Percentiles rank a stretch among this genome's conserved stretches.
Evolutionary conservation across 192 early-diverging fungal genomes (phyloP).

Genomic region (Globomyces pollinis-pini): DNA sequence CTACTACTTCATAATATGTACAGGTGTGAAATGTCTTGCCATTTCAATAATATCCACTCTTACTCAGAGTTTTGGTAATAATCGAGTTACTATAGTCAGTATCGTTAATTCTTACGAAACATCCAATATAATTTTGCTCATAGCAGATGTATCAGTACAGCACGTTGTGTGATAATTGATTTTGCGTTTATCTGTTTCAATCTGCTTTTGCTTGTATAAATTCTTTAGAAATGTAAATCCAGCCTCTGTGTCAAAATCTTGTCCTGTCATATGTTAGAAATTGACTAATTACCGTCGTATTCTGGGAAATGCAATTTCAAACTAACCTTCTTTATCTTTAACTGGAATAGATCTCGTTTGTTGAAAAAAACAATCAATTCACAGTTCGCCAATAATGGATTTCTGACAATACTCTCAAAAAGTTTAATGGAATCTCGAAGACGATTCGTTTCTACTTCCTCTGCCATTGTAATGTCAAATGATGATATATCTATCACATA

Average conservation of each 20-base stretch:
- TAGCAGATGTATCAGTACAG: constrained; percentile 6
- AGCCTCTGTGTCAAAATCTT: no score
- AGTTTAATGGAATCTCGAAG: constrained; percentile 14
- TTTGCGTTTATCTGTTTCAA: no score
- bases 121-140: background rate
- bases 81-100: no score
- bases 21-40: no score
- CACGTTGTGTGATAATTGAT: background rate
- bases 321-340: constrained; percentile 3
- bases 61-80: no score
- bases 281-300: constrained; percentile 10
- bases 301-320: constrained; percentile 14
- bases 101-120: no score
- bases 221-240: no score
- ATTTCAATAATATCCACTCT: no score
- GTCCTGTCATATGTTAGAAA: no score
- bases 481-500: constrained; percentile 3
- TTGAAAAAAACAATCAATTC: constrained; percentile 25
- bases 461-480: constrained; percentile 14
- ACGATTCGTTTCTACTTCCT: constrained; percentile 12
- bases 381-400: background rate
- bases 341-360: constrained; percentile 28
- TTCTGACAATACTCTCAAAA: constrained; percentile 6
- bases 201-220: no score
- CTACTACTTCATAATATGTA: no score